Evolutionary conservation across 305 asterid genomes (phyloP).

Genomic region (Fraxinus albicans): DNA sequence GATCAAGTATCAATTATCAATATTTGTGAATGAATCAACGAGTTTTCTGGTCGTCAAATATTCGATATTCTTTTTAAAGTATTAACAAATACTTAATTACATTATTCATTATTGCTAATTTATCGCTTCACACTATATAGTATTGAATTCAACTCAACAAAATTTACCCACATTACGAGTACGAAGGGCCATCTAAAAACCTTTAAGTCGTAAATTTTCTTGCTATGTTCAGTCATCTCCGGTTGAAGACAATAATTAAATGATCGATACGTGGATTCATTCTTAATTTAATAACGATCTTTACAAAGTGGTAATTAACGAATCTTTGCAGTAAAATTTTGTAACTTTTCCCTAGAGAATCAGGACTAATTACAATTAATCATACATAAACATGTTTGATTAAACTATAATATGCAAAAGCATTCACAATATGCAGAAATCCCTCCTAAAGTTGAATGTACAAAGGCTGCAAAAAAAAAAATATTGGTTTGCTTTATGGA

Average conservation of each 20-base stretch:
- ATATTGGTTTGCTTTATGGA: conserved; percentile 33
- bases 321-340: neutral
- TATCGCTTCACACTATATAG: no score
- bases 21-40: no score
- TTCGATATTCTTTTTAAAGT: no score
- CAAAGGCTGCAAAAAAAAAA: conserved; percentile 41
- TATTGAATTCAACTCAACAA: neutral
- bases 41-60: no score
- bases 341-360: neutral
- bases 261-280: neutral
- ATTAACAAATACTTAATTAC: no score
- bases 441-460: conserved; percentile 27
- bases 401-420: conserved; percentile 13
- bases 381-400: neutral
- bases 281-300: neutral
- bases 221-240: no score
- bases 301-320: neutral
- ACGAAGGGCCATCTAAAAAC: neutral
- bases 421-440: conserved; percentile 22
- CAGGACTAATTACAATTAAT: neutral
- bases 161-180: neutral
- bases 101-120: no score
- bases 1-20: no score
- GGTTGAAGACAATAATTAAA: neutral
- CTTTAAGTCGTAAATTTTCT: no score